Conservation (phyloP, 352 stramenopile genomes). For the Phytophthora palmivora region DNA sequence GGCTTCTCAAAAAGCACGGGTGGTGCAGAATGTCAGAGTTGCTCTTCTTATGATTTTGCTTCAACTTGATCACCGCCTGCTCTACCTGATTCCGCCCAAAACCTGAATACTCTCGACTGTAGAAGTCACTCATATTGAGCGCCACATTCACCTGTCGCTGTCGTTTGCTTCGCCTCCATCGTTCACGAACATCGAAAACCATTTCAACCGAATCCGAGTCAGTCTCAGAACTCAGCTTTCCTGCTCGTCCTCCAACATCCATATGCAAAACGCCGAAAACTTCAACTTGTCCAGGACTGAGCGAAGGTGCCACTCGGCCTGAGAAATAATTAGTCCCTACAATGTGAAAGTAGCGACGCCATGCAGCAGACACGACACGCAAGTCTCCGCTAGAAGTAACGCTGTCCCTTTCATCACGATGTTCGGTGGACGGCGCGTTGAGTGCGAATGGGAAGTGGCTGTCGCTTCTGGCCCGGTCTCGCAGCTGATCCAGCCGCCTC, state of each 20-base stretch:
- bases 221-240: constrained; percentile 20
- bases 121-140: constrained; percentile 77
- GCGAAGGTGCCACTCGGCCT: constrained; percentile 48
- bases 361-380: constrained; percentile 41
- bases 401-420: constrained; percentile 18
- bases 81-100: constrained; percentile 42
- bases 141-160: constrained; percentile 61
- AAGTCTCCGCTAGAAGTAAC: constrained; percentile 51
- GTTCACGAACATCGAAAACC: constrained; percentile 70
- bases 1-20: constrained; percentile 55
- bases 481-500: constrained; percentile 43
- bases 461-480: constrained; percentile 39
- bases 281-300: constrained; percentile 63
- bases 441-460: constrained; percentile 65
- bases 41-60: constrained; percentile 17
- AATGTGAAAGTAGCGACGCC: constrained; percentile 62
- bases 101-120: constrained; percentile 55
- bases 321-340: constrained; percentile 72
- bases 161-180: constrained; percentile 71
- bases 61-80: constrained; percentile 41
- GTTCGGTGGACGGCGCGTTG: constrained; percentile 10
- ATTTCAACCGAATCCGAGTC: constrained; percentile 47
- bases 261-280: constrained; percentile 65
- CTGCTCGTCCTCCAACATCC: constrained; percentile 37
- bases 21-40: constrained; percentile 37